These are phyloP conservation scores for Arthrobotrys iridis DNA, from an alignment of 2,329 filamentous ascomycete genomes.

Conservation along the genomic window DNA sequence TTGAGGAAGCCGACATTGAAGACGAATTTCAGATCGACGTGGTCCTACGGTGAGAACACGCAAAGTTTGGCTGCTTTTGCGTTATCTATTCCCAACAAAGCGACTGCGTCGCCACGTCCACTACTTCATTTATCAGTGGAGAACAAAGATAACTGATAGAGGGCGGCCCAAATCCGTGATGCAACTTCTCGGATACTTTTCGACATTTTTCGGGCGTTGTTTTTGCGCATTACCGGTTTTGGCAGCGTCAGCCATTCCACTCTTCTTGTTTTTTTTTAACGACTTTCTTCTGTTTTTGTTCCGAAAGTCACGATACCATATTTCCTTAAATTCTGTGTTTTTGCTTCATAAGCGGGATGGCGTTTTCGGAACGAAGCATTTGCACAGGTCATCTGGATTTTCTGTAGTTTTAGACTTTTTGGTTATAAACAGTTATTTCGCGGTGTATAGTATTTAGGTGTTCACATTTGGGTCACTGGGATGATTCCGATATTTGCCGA, in stretches of 20 bases:
- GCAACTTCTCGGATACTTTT: constrained; percentile 48
- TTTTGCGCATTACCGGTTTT: neutral
- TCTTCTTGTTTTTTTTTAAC: neutral
- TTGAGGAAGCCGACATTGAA: constrained; percentile 87
- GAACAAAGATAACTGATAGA: neutral
- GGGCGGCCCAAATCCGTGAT: constrained; percentile 36
- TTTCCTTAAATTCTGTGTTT: constrained; percentile 17
- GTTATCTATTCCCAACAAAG: constrained; percentile 36
- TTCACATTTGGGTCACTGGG: neutral
- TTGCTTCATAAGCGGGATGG: neutral
- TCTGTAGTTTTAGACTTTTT: neutral
- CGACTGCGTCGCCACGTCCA: neutral
- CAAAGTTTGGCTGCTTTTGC: neutral
- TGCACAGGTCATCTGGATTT: constrained; percentile 10
- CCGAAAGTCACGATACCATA: constrained; percentile 43
- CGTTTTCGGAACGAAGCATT: constrained; percentile 10
- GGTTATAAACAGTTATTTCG: neutral
- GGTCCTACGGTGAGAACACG: constrained; percentile 26
- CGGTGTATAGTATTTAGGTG: neutral
- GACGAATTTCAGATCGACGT: constrained; percentile 79
- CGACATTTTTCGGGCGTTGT: constrained; percentile 44
- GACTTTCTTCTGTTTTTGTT: neutral
- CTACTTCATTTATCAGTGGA: neutral
- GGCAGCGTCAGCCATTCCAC: constrained; percentile 7
- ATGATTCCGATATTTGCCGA: neutral